Conservation (phyloP, 495 filamentous ascomycete species). For the Collariella sp. region DNA sequence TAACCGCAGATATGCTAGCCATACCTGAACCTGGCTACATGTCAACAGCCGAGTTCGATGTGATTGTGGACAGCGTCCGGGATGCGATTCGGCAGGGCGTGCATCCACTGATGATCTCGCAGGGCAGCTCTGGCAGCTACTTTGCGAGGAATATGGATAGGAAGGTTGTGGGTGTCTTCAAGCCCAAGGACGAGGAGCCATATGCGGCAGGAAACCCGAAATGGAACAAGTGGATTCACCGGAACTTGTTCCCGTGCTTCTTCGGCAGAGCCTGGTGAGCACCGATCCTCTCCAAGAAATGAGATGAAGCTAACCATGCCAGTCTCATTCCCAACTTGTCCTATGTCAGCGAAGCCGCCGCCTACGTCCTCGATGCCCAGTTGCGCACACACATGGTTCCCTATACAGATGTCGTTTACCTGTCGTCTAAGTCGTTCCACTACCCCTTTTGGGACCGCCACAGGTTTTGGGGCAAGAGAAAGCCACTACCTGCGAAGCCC, state of each 20-base stretch:
- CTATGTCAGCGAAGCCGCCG: constrained; percentile 95
- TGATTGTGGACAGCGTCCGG: constrained; percentile 80
- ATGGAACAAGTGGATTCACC: constrained; percentile 93
- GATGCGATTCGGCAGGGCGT: constrained; percentile 83
- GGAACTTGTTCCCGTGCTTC: constrained; percentile 92
- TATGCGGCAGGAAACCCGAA: constrained; percentile 89
- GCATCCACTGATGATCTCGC: constrained; percentile 90
- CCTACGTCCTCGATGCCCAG: constrained; percentile 86
- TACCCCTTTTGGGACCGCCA: constrained; percentile 96
- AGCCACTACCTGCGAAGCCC: constrained; percentile 79
- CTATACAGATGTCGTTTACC: constrained; percentile 87
- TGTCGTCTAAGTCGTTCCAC: constrained; percentile 95
- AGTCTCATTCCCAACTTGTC: constrained; percentile 96
- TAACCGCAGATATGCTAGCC: constrained; percentile 65
- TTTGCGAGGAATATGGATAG: constrained; percentile 88
- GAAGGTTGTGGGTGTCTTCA: constrained; percentile 95
- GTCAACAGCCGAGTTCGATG: constrained; percentile 75
- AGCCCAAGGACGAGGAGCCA: constrained; percentile 98
- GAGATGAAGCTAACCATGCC: constrained; percentile 2
- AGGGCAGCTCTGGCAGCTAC: constrained; percentile 95
- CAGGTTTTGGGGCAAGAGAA: constrained; percentile 77
- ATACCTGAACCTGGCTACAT: constrained; percentile 45
- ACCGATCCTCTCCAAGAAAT: not conserved
- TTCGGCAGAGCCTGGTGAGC: constrained; percentile 81
- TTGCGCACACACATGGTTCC: constrained; percentile 88